Conservation (phyloP, 176 grass and related monocot genomes). For the Bothriochloa decipiens region DNA sequence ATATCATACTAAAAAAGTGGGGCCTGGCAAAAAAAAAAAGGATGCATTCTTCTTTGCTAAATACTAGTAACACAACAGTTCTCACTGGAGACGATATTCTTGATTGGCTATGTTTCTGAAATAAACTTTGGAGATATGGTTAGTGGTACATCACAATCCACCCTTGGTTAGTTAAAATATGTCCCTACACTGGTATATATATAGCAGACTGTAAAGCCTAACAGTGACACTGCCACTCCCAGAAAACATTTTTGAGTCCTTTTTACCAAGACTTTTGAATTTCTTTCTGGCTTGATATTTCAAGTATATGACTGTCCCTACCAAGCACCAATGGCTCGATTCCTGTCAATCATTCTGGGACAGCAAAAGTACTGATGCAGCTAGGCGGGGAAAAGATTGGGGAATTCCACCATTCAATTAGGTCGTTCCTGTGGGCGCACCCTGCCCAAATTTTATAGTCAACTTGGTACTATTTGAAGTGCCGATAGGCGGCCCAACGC, state of each 20-base stretch:
- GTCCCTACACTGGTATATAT: not conserved
- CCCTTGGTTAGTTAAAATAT: conserved; percentile 19
- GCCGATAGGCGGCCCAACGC: not conserved
- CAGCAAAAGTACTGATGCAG: conserved; percentile 42
- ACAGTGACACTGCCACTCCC: conserved; percentile 44
- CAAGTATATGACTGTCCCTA: conserved; percentile 44
- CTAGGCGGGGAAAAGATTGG: conserved; percentile 14
- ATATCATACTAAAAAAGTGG: not conserved
- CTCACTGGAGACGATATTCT: not conserved
- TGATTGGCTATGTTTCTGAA: not conserved
- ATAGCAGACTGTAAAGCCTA: conserved; percentile 43
- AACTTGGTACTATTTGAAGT: conserved; percentile 42
- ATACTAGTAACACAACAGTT: not conserved
- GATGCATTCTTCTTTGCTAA: not conserved
- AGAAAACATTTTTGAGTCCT: conserved; percentile 44
- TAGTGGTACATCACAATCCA: conserved; percentile 47
- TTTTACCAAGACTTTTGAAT: conserved; percentile 49
- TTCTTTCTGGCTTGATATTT: conserved; percentile 40
- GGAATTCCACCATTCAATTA: conserved; percentile 39
- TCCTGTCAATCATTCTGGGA: conserved; percentile 56
- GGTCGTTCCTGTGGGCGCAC: conserved; percentile 36
- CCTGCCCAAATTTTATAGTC: conserved; percentile 41
- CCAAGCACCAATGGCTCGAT: conserved; percentile 44
- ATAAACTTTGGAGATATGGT: conserved; percentile 34
- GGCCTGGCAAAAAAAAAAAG: not conserved